Conservation (phyloP, 495 filamentous ascomycete genomes). For the Trichoderma asperelloides region DNA sequence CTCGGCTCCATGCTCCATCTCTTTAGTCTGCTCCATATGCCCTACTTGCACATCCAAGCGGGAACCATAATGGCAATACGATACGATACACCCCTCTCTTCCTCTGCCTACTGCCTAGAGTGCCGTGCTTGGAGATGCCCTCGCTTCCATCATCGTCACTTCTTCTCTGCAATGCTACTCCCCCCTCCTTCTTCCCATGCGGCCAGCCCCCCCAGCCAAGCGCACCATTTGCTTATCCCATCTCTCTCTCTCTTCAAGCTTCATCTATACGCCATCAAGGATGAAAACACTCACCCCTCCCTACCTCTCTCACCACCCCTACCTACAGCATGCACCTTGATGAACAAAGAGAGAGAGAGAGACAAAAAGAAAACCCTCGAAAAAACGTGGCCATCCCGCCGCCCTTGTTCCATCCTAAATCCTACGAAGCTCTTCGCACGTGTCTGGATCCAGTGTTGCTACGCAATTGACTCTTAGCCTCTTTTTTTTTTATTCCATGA, state of each 20-base stretch:
- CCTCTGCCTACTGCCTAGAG: no score
- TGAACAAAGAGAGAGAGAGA: neutral
- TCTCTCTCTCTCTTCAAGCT: neutral
- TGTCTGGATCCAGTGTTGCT: neutral
- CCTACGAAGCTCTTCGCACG: neutral
- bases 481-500: neutral
- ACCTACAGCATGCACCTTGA: neutral
- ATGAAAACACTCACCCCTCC: no score
- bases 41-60: no score
- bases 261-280: neutral
- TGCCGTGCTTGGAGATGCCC: no score
- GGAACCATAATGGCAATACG: no score
- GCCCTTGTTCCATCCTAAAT: neutral
- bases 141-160: neutral
- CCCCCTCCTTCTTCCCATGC: neutral
- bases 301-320: no score
- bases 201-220: neutral
- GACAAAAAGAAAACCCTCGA: neutral
- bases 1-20: neutral
- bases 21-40: neutral
- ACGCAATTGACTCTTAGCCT: neutral
- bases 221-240: neutral
- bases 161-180: neutral
- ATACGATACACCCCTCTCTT: no score
- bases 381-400: neutral